Evolutionary conservation across 805 yeast genomes (phyloP).

Genomic region (Metschnikowia orientalis): DNA sequence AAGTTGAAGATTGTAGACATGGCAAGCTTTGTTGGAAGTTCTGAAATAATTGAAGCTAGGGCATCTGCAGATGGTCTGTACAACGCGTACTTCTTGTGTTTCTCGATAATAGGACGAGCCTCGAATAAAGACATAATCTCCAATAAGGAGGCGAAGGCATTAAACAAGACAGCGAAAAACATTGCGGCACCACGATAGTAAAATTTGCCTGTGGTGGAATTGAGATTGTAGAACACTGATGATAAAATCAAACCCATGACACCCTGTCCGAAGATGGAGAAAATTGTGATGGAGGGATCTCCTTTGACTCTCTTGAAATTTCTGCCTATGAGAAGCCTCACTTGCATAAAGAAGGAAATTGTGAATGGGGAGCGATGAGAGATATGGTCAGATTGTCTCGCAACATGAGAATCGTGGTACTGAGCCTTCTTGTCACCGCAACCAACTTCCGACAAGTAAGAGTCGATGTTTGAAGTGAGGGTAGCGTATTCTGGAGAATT

Average conservation of each 20-base stretch:
- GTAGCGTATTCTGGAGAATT: slow-evolving; percentile 46
- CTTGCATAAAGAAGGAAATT: slow-evolving; percentile 28
- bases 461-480: slow-evolving; percentile 40
- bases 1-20: slow-evolving; percentile 32
- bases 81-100: slow-evolving; percentile 67
- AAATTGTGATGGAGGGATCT: slow-evolving; percentile 51
- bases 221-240: slow-evolving; percentile 53
- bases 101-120: slow-evolving; percentile 60
- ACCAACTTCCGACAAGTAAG: slow-evolving; percentile 27
- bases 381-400: slow-evolving; percentile 39
- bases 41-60: slow-evolving; percentile 54
- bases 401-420: slow-evolving; percentile 23
- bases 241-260: slow-evolving; percentile 58
- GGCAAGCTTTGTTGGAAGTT: slow-evolving; percentile 54
- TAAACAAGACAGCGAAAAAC: slow-evolving; percentile 57
- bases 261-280: slow-evolving; percentile 48
- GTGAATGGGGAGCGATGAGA: slow-evolving; percentile 34
- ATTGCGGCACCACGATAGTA: slow-evolving; percentile 61
- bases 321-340: slow-evolving; percentile 47
- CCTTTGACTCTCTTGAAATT: slow-evolving; percentile 52
- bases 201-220: slow-evolving; percentile 48
- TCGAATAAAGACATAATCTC: slow-evolving; percentile 57
- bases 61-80: slow-evolving; percentile 76
- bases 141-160: slow-evolving; percentile 56
- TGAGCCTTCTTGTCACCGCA: slow-evolving; percentile 10